phyloP scores from a whole-genome alignment of 2,329 filamentous ascomycete species.

The Dryadomyces quercus-mongolicae region DNA sequence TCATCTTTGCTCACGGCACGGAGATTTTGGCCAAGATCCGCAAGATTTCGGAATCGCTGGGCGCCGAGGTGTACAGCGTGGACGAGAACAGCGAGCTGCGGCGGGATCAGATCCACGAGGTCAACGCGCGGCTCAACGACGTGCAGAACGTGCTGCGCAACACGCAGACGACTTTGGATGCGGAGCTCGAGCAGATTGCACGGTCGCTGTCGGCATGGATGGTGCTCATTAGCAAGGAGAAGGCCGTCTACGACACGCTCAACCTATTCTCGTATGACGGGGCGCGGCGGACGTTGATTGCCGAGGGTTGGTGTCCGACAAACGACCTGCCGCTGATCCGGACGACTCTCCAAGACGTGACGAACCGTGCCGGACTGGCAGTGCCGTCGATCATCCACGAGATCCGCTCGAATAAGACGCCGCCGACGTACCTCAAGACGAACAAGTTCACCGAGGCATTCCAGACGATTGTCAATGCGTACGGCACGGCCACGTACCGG shows the following conservation, averaged over 20 bases:
- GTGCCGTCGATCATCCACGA: constrained; percentile 98
- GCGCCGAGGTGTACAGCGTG: constrained; percentile 89
- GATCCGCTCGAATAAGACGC: constrained; percentile 92
- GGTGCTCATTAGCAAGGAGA: constrained; percentile 96
- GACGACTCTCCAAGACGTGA: constrained; percentile 90
- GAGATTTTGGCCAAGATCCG: constrained; percentile 98
- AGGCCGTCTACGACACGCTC: constrained; percentile 89
- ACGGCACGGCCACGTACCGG: constrained; percentile 92
- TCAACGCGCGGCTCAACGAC: constrained; percentile 86
- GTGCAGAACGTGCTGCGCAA: constrained; percentile 87
- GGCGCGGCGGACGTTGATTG: constrained; percentile 88
- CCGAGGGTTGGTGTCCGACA: constrained; percentile 93
- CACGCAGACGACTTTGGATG: constrained; percentile 87
- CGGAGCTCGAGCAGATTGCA: constrained; percentile 86
- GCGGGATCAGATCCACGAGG: constrained; percentile 91
- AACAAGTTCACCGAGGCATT: constrained; percentile 98
- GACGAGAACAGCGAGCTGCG: constrained; percentile 95
- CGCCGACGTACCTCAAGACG: constrained; percentile 92
- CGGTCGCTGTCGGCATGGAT: constrained; percentile 92
- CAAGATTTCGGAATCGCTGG: constrained; percentile 96
- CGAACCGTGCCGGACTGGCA: constrained; percentile 88
- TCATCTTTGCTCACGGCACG: constrained; percentile 97
- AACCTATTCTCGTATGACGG: constrained; percentile 97
- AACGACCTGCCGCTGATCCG: constrained; percentile 83
- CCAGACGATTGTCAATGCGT: constrained; percentile 97